Evolutionary conservation across 495 filamentous ascomycete genomes (phyloP).

Genomic region (Podospora sp.): DNA sequence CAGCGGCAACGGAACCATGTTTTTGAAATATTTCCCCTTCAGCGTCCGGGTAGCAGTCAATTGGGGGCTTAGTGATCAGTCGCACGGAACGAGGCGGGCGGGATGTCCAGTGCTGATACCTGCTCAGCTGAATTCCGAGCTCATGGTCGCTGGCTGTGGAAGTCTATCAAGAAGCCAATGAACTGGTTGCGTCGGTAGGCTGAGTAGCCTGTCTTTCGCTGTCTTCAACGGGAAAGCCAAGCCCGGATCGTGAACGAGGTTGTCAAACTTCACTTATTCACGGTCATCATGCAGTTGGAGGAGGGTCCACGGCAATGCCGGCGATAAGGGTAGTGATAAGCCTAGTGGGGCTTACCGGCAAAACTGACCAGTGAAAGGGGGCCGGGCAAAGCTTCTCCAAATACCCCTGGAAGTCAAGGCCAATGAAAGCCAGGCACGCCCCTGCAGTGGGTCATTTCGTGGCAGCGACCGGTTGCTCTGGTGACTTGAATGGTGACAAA

Average conservation of each 20-base stretch:
- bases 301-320: not conserved
- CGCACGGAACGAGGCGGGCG: not conserved
- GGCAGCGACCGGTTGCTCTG: conserved; percentile 5
- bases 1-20: conserved; percentile 56
- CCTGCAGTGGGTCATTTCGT: not conserved
- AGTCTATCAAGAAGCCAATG: not conserved
- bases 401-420: conserved; percentile 2
- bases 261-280: not conserved
- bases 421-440: conserved; percentile 1
- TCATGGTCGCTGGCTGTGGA: not conserved
- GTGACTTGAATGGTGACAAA: conserved; percentile 16
- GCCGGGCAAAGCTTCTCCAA: not conserved
- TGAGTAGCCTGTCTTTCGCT: not conserved
- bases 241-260: not conserved
- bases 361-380: no score
- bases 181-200: not conserved
- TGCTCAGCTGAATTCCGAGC: not conserved
- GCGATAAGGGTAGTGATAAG: conserved; percentile 13
- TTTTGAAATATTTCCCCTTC: conserved; percentile 1
- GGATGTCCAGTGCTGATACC: not conserved
- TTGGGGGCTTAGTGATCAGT: not conserved
- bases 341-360: not conserved
- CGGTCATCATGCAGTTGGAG: not conserved
- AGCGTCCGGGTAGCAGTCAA: not conserved
- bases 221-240: not conserved